Conservation (phyloP, 345 rosid genomes). For the Eucalyptus sp. region DNA sequence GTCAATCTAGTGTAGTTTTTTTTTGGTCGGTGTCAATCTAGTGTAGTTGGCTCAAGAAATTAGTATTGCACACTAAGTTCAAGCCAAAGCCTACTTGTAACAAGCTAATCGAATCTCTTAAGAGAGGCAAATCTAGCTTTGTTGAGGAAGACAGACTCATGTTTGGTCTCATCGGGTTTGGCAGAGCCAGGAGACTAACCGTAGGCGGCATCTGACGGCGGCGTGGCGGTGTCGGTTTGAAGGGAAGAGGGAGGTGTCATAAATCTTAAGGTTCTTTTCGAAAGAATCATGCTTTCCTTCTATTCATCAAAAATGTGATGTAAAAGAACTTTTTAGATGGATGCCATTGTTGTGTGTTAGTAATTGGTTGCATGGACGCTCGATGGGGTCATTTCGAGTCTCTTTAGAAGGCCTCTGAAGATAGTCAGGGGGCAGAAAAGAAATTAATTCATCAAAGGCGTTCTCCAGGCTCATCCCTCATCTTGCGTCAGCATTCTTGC, state of each 20-base stretch:
- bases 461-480: neutral
- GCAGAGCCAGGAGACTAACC: neutral
- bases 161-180: neutral
- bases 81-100: neutral
- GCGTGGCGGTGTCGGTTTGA: neutral
- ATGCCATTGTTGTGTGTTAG: neutral
- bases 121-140: rapidly evolving
- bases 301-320: neutral
- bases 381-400: neutral
- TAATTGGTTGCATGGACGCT: neutral
- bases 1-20: neutral
- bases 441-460: neutral
- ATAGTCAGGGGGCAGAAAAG: neutral
- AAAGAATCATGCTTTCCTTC: neutral
- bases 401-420: neutral
- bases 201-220: rapidly evolving
- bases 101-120: neutral
- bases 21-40: neutral
- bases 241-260: neutral
- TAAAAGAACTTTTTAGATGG: neutral
- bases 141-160: neutral
- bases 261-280: neutral
- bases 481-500: neutral
- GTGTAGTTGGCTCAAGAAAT: neutral
- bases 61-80: neutral